These are phyloP conservation scores for Cyamopsis tetragonoloba DNA, from an alignment of 306 rosid species.

Conservation along the genomic window DNA sequence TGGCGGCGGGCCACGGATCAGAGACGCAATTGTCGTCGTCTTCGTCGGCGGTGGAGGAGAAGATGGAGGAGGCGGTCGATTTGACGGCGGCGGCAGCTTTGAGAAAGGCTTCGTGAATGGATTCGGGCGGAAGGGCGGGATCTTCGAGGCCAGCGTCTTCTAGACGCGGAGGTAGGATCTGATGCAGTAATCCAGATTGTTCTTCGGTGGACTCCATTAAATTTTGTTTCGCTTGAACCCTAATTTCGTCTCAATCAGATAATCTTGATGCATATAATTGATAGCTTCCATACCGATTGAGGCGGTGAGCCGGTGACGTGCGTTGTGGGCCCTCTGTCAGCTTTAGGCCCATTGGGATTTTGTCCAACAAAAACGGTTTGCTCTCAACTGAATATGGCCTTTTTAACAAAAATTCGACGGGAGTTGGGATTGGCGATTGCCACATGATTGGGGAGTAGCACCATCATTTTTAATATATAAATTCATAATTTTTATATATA, in stretches of 20 bases:
- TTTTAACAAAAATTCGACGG: too few relatives aligned
- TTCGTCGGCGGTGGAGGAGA: constrained; percentile 27
- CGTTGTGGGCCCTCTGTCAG: background rate
- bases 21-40: constrained; percentile 34
- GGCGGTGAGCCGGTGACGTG: constrained; percentile 20
- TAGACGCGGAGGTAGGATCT: constrained; percentile 68
- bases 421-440: too few relatives aligned
- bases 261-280: background rate
- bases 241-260: background rate
- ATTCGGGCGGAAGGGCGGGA: constrained; percentile 73
- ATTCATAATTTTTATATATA: too few relatives aligned
- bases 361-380: too few relatives aligned
- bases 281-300: background rate
- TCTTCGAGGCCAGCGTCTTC: constrained; percentile 93
- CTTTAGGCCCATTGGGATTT: background rate
- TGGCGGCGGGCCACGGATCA: constrained; percentile 41
- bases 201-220: constrained; percentile 45
- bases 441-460: too few relatives aligned
- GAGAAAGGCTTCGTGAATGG: constrained; percentile 67
- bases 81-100: constrained; percentile 73
- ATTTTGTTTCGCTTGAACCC: background rate
- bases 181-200: constrained; percentile 36
- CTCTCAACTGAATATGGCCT: too few relatives aligned
- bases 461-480: too few relatives aligned
- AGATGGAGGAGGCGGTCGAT: constrained; percentile 42